Base-by-base conservation (phyloP, 495 filamentous ascomycete genomes). In the Annulohypoxylon stygium region DNA sequence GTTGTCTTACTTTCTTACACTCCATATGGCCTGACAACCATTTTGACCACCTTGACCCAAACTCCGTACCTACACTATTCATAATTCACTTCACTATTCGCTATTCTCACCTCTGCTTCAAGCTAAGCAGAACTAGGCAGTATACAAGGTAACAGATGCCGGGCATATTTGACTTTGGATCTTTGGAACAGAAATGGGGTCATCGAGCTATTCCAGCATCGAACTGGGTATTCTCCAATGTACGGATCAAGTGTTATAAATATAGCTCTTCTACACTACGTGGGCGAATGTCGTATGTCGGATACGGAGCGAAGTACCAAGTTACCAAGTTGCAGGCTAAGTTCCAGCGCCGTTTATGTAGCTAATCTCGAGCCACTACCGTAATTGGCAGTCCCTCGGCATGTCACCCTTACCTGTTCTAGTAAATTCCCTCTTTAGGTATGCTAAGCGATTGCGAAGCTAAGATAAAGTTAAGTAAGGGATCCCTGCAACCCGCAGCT, bases 361-460 rank as follows among this genome's bases (percentile, higher is more conserved):
- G 43, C 43, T 20, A 47, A 47, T 18, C 1, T n/a, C 10, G 5
- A 54, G 12, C 11, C 25, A 54, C 11, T 54, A 33, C 50, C 26
- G 41, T 62, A 50, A 47, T 20, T 58, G 54, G 54, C 10, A 37
- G 54, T 39, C n/a, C 34, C 54, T 58, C 16, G 34, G 54, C 34
- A 58, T 39, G 33, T 20, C 16, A 39, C 54, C 30, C 34, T 39
- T 39, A 20, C 54, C 54, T 7, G 5, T 54, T 54, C 25, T 54
- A 54, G 50, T 25, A 54, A 54, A 58, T 39, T 39, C 39, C 30
- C 36, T n/a, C 9, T 53, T 68, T 34, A 26, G 48, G 65, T 53
- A 53, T 61, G 50, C 23, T 25, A 61, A 45, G 54, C 55, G 65
- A 54, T 41, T 66, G 48, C 59, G 53, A 67, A 34, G 43, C 43